phyloP scores from a whole-genome alignment of 495 filamentous ascomycete genomes.

The Penicillium ochrochloron region DNA sequence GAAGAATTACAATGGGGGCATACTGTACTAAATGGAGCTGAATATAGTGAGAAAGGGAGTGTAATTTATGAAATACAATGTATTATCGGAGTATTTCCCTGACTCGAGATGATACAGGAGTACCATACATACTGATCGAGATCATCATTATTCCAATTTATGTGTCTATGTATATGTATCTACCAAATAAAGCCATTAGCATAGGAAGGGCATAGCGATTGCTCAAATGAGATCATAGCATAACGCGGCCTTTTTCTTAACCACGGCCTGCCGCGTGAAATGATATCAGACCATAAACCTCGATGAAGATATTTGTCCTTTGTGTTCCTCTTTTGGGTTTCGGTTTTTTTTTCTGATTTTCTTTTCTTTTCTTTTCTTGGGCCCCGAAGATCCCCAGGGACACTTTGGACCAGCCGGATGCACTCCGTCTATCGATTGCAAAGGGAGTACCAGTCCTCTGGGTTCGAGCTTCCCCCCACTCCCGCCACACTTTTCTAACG shows the following conservation, averaged over 20 bases:
- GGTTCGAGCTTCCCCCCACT: slow-evolving; percentile 19
- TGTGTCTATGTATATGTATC: too few species aligned
- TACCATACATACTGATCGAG: not conserved
- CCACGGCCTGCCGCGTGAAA: not conserved
- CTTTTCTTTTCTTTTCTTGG: not conserved
- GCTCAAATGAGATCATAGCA: not conserved
- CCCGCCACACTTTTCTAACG: slow-evolving; percentile 21
- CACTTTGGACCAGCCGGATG: slow-evolving; percentile 25
- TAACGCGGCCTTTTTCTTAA: not conserved
- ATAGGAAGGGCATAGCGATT: not conserved
- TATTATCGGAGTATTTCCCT: slow-evolving; percentile 14
- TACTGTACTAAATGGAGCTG: not conserved
- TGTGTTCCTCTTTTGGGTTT: not conserved
- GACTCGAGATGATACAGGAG: not conserved
- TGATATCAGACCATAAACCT: not conserved
- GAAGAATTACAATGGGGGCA: not conserved
- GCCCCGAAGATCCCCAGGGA: slow-evolving; percentile 4
- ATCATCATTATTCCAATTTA: not conserved
- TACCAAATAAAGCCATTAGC: not conserved
- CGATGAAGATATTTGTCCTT: not conserved
- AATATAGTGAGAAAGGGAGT: not conserved
- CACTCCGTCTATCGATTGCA: slow-evolving; percentile 25
- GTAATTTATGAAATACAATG: slow-evolving; percentile 16
- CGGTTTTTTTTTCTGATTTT: too few species aligned
- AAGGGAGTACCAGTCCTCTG: slow-evolving; percentile 17